Conservation (phyloP, 2,329 filamentous ascomycete species). For the Chrysosporium queenslandicum region DNA sequence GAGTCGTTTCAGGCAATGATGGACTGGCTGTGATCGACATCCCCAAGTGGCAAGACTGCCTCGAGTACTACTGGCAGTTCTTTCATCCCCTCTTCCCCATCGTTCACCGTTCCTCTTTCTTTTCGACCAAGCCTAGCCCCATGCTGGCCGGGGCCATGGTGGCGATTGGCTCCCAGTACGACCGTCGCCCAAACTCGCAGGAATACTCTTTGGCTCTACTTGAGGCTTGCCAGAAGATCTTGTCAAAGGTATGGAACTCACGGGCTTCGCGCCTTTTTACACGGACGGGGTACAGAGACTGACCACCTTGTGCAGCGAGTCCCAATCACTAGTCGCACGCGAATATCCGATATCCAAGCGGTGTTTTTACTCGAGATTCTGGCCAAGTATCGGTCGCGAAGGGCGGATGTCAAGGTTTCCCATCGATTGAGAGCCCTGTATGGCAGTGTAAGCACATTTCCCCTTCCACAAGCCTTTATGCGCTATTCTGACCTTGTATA, state of each 20-base stretch:
- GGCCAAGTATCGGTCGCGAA: conserved; percentile 26
- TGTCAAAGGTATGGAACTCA: conserved; percentile 21
- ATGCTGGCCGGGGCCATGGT: conserved; percentile 28
- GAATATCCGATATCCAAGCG: conserved; percentile 28
- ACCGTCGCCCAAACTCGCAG: conserved; percentile 27
- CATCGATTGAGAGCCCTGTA: conserved; percentile 27
- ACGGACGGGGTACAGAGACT: background rate
- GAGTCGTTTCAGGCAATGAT: conserved; percentile 26
- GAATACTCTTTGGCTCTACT: conserved; percentile 27
- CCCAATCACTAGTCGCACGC: conserved; percentile 27
- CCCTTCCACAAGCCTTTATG: background rate
- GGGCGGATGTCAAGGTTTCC: conserved; percentile 27
- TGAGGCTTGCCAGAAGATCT: conserved; percentile 27
- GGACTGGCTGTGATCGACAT: conserved; percentile 30
- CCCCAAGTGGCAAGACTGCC: conserved; percentile 28
- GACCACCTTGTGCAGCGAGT: conserved; percentile 18
- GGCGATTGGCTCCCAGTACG: conserved; percentile 30
- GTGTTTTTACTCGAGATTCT: conserved; percentile 30
- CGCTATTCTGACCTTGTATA: conserved; percentile 7
- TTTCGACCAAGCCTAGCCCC: conserved; percentile 25
- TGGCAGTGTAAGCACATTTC: conserved; percentile 24
- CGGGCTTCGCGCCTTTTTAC: background rate
- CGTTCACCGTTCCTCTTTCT: conserved; percentile 27
- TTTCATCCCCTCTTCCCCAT: conserved; percentile 31
- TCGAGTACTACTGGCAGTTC: conserved; percentile 30